Evolutionary conservation across 768 basidiomycete genomes (phyloP), one percentile per base, ranked within the genome.

Genomic region (Leccinum sublutescens): DNA sequence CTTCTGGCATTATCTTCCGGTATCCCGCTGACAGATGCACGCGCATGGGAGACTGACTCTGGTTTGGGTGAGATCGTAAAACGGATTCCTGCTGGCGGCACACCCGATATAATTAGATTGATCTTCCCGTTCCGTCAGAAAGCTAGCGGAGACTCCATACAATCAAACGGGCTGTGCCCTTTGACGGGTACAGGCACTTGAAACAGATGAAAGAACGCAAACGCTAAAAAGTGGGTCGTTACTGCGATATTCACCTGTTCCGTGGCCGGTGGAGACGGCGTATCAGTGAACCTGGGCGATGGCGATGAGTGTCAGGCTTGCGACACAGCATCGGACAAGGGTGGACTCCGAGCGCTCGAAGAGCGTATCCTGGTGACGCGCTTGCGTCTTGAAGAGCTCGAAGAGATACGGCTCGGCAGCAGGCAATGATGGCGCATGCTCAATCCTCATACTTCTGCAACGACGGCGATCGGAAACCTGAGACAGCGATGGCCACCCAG

Each of bases 21-120:
- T 31, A 49, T 51, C 19, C 58, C 71, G 19, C 40, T 74, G 25
- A 60, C 33, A 50, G 69, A 69, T 33, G 73, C 64, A 25, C 69
- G 62, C 2, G 73, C 73, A 45, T 73, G 72, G 69, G 72, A 73
- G 29, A 69, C 63, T n/a, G 72, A 73, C 48, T 60, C 63, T 10
- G 63, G 55, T n/a, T 23, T 73, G 5, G 66, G 67, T 12, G 73
- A 73, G 6, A 73, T 71, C 15, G 66, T 73, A 21, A 73, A 73
- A 48, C 68, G 64, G 14, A 43, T 71, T n/a, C 60, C 71, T 40
- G 23, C n/a, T 55, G 29, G 56, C 12, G 2, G 23, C 2, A 31
- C 17, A 5, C 19, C 51, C 6, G 53, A 57, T 11, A 10, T 48
- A 9, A 31, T 10, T 4, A 9, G 27, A 15, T 5, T n/a, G 40